Base-by-base conservation (phyloP, 2,329 filamentous ascomycete species). In the Zymoseptoria passerinii region DNA sequence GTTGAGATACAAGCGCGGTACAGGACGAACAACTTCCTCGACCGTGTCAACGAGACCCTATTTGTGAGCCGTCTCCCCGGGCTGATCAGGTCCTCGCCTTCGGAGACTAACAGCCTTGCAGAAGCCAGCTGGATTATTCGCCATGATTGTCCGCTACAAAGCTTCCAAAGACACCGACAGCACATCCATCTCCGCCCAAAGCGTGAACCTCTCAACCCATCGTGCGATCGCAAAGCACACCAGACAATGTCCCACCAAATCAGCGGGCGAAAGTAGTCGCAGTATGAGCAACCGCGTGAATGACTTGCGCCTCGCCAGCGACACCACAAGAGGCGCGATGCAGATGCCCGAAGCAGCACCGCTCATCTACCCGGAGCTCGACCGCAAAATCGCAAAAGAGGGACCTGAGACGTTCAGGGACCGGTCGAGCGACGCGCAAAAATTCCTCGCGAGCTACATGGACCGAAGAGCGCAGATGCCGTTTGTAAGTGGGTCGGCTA, bases 21-120 rank as follows among this genome's bases (percentile, higher is more conserved):
- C 63, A 71, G 75, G 49, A 76, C 78, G 0, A 84, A 83, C 63
- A 71, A 67, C 0, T 85, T 82, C 65, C 75, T 86, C 16, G 77
- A 83, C 62, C 70, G 74, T 40, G 75, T 83, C 64, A 86, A 85
- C 64, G 73, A 77, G 8, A 74, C 80, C 2, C 77, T 83, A 59
- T 86, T 86, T 68, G 35, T 44, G n/a, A 44, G 35, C 1, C 10
- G 16, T 44, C 13, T 16, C 35, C 7, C 13, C 10, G 13, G 13
- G 35, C 35, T 44, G 35, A 16, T 16, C 23, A 23, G 23, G 23
- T 40, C 10, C 13, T 7, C 3, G 35, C n/a, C 4, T 16, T 16
- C 9, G n/a, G 13, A 44, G n/a, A 16, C 35, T 44, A 13, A 44
- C 10, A 16, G 35, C 16, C 35, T 44, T 13, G 13, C 35, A 44